Base-by-base conservation (phyloP, 805 yeast species). In the Myxozyma nipponensis region DNA sequence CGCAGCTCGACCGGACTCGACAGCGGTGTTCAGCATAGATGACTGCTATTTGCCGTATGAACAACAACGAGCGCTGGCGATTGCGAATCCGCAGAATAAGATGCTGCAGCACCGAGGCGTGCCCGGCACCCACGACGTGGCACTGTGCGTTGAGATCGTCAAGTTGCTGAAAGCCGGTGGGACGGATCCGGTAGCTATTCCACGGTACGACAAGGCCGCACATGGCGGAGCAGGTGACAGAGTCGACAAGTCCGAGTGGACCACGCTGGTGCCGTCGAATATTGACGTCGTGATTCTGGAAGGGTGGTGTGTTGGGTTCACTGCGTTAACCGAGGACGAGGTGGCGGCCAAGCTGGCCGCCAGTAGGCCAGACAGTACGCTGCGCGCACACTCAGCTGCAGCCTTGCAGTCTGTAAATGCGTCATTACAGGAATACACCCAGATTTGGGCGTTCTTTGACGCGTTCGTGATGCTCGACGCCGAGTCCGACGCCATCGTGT, bases 231-330 rank as follows among this genome's bases (percentile, higher is more conserved):
- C 76, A 48, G 98, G 98, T 3, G 98, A 91, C 66, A 71, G 98
- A 46, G 59, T 66, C 4, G 70, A 71, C 0, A 59, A 48, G 5
- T 54, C 59, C 0, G 54, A 69, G 10, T 79, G 83, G 83, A 59
- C 59, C 2, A 47, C 60, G 2, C 64, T 68, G 3, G 37, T 37
- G 10, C 37, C 39, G n/a, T 57, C 62, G 1, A 76, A 77, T 1
- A 72, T 79, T 2, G 87, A 85, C 60, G 76, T 89, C 2, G 75
- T 91, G 2, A 66, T 91, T 1, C 73, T 93, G 37, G 98, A 91
- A 68, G 98, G 98, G 3, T 91, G 98, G 98, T 88, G 90, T 69
- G 76, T 81, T 22, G 98, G 98, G 1, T 91, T 81, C 63, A 55
- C 63, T 3, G 73, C 84, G 1, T 57, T 77, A 18, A 57, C 66